Percentiles rank a stretch among this genome's conserved stretches.
These are phyloP conservation scores for Myxozyma vanderwaltii DNA, from an alignment of 805 yeast species.

Conservation along the genomic window DNA sequence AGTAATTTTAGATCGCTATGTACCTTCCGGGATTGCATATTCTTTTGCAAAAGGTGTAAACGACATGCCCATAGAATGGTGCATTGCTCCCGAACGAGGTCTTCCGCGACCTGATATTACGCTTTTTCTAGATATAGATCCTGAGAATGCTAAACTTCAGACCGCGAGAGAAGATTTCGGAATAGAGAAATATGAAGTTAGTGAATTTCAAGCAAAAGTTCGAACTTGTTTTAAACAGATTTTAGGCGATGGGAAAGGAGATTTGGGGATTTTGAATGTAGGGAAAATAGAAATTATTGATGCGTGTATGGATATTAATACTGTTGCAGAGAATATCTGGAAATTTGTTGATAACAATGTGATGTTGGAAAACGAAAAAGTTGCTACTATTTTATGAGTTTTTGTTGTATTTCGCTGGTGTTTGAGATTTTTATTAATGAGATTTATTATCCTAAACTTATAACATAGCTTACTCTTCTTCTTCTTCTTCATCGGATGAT, in stretches of 20 bases:
- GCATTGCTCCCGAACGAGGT: conserved; percentile 77
- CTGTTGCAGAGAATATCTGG: conserved; percentile 6
- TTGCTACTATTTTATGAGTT: not conserved
- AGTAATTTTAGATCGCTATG: conserved; percentile 81
- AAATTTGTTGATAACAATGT: not conserved
- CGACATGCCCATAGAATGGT: conserved; percentile 73
- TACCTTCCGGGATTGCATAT: conserved; percentile 91
- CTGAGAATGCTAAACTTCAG: conserved; percentile 42
- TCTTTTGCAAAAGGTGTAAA: conserved; percentile 67
- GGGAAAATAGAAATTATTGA: conserved; percentile 21
- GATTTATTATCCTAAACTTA: not conserved
- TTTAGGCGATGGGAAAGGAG: conserved; percentile 10
- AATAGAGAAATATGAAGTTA: conserved; percentile 84
- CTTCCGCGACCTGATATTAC: conserved; percentile 85
- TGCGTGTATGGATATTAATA: conserved; percentile 13
- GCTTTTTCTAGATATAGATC: conserved; percentile 66
- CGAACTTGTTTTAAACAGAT: conserved; percentile 52
- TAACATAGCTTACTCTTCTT: not conserved
- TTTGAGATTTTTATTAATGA: not conserved
- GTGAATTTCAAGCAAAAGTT: conserved; percentile 74
- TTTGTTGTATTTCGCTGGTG: not conserved
- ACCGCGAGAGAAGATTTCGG: conserved; percentile 79
- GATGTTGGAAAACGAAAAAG: not conserved
- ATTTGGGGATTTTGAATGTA: conserved; percentile 8
- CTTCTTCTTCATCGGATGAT: conserved; percentile 26